phyloP scores from a whole-genome alignment of 805 yeast species.

The baker's yeast (Saccharomyces cerevisiae) region DNA sequence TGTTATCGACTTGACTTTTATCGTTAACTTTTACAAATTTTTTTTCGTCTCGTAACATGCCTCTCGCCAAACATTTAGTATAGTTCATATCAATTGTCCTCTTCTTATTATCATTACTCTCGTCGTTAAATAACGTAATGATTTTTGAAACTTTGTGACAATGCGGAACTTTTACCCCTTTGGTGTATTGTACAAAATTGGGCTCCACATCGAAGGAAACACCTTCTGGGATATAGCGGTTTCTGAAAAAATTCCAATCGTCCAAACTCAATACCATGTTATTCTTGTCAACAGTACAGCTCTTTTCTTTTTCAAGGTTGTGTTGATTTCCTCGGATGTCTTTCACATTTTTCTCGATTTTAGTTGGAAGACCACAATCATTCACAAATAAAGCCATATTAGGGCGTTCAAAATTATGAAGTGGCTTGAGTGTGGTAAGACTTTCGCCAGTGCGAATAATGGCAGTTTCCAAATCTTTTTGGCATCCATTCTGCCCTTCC shows the following conservation, averaged over 20 bases:
- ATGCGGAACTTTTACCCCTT: conserved; percentile 13
- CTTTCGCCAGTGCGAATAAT: background rate
- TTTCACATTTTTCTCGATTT: background rate
- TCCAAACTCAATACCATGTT: conserved; percentile 6
- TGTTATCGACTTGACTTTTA: background rate
- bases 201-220: conserved; percentile 22
- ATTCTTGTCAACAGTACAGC: background rate
- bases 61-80: conserved; percentile 20
- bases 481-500: background rate
- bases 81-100: conserved; percentile 24
- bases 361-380: background rate
- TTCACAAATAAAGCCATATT: background rate
- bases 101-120: conserved; percentile 9
- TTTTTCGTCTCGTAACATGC: conserved; percentile 10
- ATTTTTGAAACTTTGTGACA: conserved; percentile 9
- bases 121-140: conserved; percentile 9
- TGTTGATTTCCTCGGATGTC: background rate
- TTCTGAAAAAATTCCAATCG: conserved; percentile 19
- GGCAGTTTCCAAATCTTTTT: background rate
- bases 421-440: background rate
- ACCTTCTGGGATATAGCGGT: conserved; percentile 15
- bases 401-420: background rate
- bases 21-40: background rate
- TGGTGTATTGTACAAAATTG: conserved; percentile 6
- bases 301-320: background rate